Evolutionary conservation across 192 early-diverging fungal species (phyloP).

Genomic region (Gaertneriomyces sp.): DNA sequence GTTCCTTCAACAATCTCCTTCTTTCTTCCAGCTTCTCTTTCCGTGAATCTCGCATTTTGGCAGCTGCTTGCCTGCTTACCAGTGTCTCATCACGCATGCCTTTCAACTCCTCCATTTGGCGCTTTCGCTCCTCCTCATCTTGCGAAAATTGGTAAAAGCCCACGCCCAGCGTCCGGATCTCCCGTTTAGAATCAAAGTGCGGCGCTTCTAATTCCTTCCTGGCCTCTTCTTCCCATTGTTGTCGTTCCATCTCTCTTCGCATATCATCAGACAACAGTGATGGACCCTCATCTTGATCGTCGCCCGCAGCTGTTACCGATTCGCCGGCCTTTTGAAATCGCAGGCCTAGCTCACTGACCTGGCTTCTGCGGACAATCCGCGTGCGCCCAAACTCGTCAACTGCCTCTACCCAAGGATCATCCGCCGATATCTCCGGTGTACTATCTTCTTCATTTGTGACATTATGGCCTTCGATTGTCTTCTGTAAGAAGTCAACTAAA

Average conservation of each 20-base stretch:
- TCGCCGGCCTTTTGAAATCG: conserved; percentile 12
- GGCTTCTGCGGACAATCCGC: conserved; percentile 54
- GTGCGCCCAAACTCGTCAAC: conserved; percentile 74
- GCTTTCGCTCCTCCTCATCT: conserved; percentile 55
- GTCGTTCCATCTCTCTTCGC: conserved; percentile 29
- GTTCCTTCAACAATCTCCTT: conserved; percentile 26
- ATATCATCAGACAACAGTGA: conserved; percentile 36
- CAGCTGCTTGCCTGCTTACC: conserved; percentile 11
- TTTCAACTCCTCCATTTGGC: conserved; percentile 61
- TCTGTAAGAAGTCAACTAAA: conserved; percentile 61
- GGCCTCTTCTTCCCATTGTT: conserved; percentile 36
- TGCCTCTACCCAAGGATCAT: conserved; percentile 74
- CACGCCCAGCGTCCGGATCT: conserved; percentile 63
- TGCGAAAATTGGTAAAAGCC: conserved; percentile 68
- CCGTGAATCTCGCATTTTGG: conserved; percentile 16
- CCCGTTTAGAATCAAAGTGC: conserved; percentile 48
- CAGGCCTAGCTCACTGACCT: conserved; percentile 34
- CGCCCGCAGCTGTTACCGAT: background rate
- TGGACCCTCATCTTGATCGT: background rate
- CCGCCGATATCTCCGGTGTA: conserved; percentile 8
- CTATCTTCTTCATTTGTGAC: too few relatives aligned
- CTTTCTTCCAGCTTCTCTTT: conserved; percentile 40
- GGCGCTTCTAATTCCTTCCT: conserved; percentile 5
- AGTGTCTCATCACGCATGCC: conserved; percentile 48
- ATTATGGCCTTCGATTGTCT: conserved; percentile 4